Percentiles rank a stretch among this genome's conserved stretches.
Conservation (phyloP, 1,284 basidiomycete species). For the Boletus sp. region DNA sequence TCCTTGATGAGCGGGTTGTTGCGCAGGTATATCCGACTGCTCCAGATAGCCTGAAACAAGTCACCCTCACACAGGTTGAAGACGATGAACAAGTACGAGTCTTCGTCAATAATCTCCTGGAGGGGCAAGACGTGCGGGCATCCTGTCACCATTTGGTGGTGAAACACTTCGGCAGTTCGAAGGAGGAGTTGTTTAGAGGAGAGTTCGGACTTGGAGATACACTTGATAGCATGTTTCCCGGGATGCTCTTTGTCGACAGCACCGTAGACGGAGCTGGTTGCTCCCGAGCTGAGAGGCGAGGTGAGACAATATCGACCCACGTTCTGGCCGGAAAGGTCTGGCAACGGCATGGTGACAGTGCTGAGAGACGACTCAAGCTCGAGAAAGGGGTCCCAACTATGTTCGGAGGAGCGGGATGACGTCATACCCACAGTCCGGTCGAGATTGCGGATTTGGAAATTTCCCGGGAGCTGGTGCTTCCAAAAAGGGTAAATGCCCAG, state of each 20-base stretch:
- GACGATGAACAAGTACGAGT: constrained; percentile 51
- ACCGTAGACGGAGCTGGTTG: constrained; percentile 80
- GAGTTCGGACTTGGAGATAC: constrained; percentile 49
- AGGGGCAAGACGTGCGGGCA: constrained; percentile 57
- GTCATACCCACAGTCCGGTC: not conserved
- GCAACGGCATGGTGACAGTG: constrained; percentile 23
- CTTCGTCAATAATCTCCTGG: constrained; percentile 52
- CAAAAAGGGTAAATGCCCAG: too few species aligned
- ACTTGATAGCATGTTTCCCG: constrained; percentile 66
- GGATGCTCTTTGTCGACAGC: constrained; percentile 45
- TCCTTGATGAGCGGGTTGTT: constrained; percentile 57
- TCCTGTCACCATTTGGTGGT: constrained; percentile 52
- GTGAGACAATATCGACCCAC: constrained; percentile 62
- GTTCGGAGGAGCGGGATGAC: not conserved
- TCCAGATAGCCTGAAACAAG: constrained; percentile 50
- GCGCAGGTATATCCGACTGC: constrained; percentile 39
- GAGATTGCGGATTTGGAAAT: not conserved
- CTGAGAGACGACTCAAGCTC: not conserved
- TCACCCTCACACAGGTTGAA: constrained; percentile 62
- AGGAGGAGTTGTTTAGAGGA: constrained; percentile 48
- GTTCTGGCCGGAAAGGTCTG: constrained; percentile 43
- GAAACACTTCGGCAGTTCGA: constrained; percentile 56
- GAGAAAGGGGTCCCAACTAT: not conserved
- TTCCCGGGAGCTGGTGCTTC: not conserved
- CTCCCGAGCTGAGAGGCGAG: constrained; percentile 68